A percentile compares a stretch with the other conserved stretches of the same genome.
phyloP scores from a whole-genome alignment of 2,329 filamentous ascomycete genomes.

The Mollisiaceae sp. region DNA sequence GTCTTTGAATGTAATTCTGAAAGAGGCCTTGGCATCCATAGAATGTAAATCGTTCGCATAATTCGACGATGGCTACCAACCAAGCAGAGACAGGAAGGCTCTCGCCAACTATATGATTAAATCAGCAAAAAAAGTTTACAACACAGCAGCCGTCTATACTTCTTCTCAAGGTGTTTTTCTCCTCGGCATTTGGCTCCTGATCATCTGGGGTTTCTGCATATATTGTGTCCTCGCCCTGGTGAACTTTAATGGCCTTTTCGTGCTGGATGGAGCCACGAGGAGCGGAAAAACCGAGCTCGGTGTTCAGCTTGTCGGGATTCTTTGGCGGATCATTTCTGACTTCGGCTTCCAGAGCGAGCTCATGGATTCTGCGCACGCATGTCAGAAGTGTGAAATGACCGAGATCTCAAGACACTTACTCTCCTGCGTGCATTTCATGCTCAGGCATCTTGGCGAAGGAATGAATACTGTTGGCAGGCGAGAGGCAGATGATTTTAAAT shows the following conservation, averaged over 20 bases:
- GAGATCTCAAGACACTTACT: constrained; percentile 9
- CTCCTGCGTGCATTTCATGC: constrained; percentile 31
- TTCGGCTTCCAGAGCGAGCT: constrained; percentile 27
- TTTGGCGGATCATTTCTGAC: constrained; percentile 20
- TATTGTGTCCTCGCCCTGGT: constrained; percentile 15
- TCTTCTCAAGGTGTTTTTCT: constrained; percentile 27
- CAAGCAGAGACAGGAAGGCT: constrained; percentile 26
- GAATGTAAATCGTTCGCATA: constrained; percentile 69
- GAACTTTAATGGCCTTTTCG: constrained; percentile 7
- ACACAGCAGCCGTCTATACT: constrained; percentile 12
- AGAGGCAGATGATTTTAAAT: not conserved
- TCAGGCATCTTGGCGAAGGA: constrained; percentile 28
- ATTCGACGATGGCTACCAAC: constrained; percentile 64
- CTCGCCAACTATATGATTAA: constrained; percentile 21
- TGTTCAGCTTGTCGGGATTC: constrained; percentile 24
- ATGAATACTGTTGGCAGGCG: not conserved
- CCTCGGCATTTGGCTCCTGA: constrained; percentile 28
- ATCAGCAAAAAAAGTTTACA: no score
- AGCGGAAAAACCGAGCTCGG: constrained; percentile 24
- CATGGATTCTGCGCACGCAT: constrained; percentile 16
- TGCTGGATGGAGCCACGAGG: constrained; percentile 15
- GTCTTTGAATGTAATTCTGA: constrained; percentile 65
- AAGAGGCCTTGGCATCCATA: constrained; percentile 67
- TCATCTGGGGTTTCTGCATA: constrained; percentile 26
- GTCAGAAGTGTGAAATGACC: not conserved